Evolutionary conservation across 73 alveolate species (phyloP).

Genomic region (Stentor roeselii): DNA sequence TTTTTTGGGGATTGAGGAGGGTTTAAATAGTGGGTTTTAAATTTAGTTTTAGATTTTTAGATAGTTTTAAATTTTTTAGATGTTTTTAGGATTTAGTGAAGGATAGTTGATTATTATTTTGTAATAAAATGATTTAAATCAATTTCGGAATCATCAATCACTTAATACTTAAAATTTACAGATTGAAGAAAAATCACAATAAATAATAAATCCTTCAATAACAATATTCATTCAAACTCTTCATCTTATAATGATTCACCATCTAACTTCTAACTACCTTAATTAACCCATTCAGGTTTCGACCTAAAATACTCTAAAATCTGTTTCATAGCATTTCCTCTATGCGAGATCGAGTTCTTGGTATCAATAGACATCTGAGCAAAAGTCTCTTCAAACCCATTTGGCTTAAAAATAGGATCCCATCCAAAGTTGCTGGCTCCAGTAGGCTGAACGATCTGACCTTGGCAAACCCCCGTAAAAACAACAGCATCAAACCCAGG

Average conservation of each 20-base stretch:
- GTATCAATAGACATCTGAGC: slow-evolving; percentile 81
- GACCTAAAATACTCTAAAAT: neutral
- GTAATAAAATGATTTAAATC: neutral
- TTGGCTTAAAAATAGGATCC: slow-evolving; percentile 90
- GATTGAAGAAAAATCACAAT: too few relatives aligned
- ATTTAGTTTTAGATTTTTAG: too few relatives aligned
- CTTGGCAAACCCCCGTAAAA: slow-evolving; percentile 80
- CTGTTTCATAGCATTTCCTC: slow-evolving; percentile 27
- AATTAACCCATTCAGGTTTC: neutral
- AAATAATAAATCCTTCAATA: too few relatives aligned
- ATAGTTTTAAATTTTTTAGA: too few relatives aligned
- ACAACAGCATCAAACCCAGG: slow-evolving; percentile 75
- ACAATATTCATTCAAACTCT: too few relatives aligned
- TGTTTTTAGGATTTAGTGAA: too few relatives aligned
- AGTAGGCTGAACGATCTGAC: slow-evolving; percentile 82
- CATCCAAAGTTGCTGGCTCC: slow-evolving; percentile 87
- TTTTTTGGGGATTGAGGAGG: too few relatives aligned
- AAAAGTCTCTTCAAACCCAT: slow-evolving; percentile 64
- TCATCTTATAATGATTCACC: too few relatives aligned
- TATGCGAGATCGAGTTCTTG: slow-evolving; percentile 80
- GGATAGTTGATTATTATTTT: neutral
- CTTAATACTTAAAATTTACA: too few relatives aligned
- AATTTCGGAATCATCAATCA: too few relatives aligned
- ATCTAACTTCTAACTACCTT: too few relatives aligned
- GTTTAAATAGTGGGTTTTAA: too few relatives aligned